phyloP scores from a whole-genome alignment of 106 monocot genomes.

The Dendrobium catenatum region DNA sequence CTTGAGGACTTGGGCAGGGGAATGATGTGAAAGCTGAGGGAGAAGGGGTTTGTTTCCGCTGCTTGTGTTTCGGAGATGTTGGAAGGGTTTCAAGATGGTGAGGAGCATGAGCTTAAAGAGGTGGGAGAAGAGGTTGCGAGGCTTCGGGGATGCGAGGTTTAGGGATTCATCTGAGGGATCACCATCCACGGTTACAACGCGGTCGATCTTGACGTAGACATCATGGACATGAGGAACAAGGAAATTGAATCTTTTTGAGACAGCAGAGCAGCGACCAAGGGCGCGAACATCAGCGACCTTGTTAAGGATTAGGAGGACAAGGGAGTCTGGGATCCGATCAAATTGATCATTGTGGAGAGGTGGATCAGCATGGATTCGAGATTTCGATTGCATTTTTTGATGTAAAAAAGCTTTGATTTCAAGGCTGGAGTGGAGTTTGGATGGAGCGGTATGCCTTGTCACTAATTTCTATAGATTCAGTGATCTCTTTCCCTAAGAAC shows the following conservation, averaged over 20 bases:
- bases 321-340: slow-evolving; percentile 60
- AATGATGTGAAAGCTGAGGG: slow-evolving; percentile 74
- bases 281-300: slow-evolving; percentile 69
- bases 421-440: not conserved
- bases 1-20: slow-evolving; percentile 68
- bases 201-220: slow-evolving; percentile 71
- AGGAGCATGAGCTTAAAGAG: slow-evolving; percentile 56
- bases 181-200: slow-evolving; percentile 51
- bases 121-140: slow-evolving; percentile 56
- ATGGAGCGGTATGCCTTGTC: too few relatives aligned
- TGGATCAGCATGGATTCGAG: slow-evolving; percentile 25
- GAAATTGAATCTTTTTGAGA: slow-evolving; percentile 59
- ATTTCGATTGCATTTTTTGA: slow-evolving; percentile 1
- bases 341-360: slow-evolving; percentile 35
- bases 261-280: slow-evolving; percentile 65
- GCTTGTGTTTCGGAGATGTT: slow-evolving; percentile 35
- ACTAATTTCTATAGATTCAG: not conserved
- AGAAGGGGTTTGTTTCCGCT: slow-evolving; percentile 42
- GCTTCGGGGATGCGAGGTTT: slow-evolving; percentile 34
- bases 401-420: not conserved
- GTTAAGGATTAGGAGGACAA: slow-evolving; percentile 68
- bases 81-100: slow-evolving; percentile 54
- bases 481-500: not conserved
- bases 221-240: slow-evolving; percentile 63
- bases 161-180: slow-evolving; percentile 56